Base-by-base conservation (phyloP, 192 early-diverging fungal species). In the Umbelopsis sp. region DNA sequence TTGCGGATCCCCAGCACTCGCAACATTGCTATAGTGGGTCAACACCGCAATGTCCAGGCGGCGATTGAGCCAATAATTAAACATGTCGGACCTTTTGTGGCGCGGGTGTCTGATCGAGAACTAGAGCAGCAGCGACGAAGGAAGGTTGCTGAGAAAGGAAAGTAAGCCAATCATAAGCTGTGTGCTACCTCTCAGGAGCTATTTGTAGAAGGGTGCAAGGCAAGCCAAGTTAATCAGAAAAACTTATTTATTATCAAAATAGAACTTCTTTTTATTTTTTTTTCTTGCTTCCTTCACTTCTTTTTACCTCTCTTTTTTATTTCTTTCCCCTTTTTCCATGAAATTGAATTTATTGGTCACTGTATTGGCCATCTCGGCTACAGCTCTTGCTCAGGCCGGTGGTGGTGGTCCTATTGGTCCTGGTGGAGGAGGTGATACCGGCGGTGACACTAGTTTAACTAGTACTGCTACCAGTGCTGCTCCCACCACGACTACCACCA, bases 1-100 rank as follows among this genome's bases (percentile, higher is more conserved):
- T 66, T 94, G 50, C 75, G 93, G 37, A 94, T 94, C 13, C 93
- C 93, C 0, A 91, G 90, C n/a, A 92, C 93, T 18, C 91, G 91
- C 52, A 93, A 94, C 51, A 79, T 91, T 50, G 90, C 89, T 1
- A 73, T 94, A 1, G 74, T 94, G 45, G 92, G 93, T 18, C 61
- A 61, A 18, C 48, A 55, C 49, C 23, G 72, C 3, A 25, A 16
- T 69, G 12, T 12, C 48, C 22, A 45, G 18, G 27, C 27, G 22
- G 52, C 65, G 21, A 44, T 78, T 21, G 74, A 78, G 23, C 20
- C 55, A 6, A 47, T 82, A 7, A 58, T 78, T 23, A n/a, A 35
- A 21, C 20, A 64, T 5, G 76, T 78, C 21, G 68, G 67, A 8
- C 8, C 51, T 46, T 87, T 87, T 73, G 73, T 81, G 46, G 78